Evolutionary conservation across 352 stramenopile species (phyloP), one percentile per base, ranked within the genome.

Genomic region (Thalassiosira hispida): DNA sequence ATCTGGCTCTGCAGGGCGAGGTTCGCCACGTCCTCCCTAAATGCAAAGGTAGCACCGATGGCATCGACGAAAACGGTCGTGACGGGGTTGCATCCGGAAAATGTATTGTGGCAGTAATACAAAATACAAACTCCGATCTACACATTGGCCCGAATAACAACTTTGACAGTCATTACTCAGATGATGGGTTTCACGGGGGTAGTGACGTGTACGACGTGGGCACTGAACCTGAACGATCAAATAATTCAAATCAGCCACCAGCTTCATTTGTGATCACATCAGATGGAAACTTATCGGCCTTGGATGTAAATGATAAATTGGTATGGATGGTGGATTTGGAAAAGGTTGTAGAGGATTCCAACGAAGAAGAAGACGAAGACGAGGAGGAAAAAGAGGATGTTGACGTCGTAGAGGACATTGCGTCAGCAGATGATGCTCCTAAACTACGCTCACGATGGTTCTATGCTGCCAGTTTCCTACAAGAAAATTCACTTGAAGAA

Each of bases 291-390:
- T 25, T 85, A 16, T 12, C 66, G 12, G 77, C 71, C 12, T 65
- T 85, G 27, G 77, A 85, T 70, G 53, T 33, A 4, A 52, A 68
- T 23, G 77, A 81, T 76, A 33, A 33, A 51, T 64, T 75, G 16
- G 52, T 79, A n/a, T 85, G 77, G 77, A 67, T 60, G 16, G 77
- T 85, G 20, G 66, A 85, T 63, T 55, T 85, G 22, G 77, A 85
- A 33, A 81, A 81, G 52, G 69, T 81, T 25, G 77, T 70, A 11
- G 40, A 52, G 27, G 61, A 71, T 25, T 73, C 69, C 18, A 68
- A 73, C 40, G 63, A 74, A 23, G 77, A 81, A 25, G 29, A 64
- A 18, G 65, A 71, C 22, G 59, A 78, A 25, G 55, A 71, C 1
- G 40, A 49, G 3, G 70, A 79, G 4, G 38, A 78, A 18, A 35